phyloP scores from a whole-genome alignment of 495 filamentous ascomycete genomes.

The Aspergillus indologenus region DNA sequence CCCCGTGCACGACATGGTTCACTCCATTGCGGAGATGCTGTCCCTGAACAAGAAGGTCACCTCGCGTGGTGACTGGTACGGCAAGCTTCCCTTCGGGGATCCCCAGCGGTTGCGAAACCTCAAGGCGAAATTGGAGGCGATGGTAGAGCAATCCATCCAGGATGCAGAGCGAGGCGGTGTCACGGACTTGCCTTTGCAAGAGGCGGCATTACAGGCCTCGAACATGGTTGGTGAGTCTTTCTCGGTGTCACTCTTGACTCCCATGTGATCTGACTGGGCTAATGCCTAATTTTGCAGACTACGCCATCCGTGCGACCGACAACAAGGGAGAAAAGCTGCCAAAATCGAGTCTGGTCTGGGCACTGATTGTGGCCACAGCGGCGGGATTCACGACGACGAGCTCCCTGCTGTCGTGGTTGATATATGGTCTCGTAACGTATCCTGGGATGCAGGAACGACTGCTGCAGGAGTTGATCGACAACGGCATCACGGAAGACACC shows the following conservation, averaged over 20 bases:
- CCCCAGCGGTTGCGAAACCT: conserved; percentile 34
- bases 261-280: too few species aligned
- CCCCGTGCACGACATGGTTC: conserved; percentile 40
- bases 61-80: conserved; percentile 48
- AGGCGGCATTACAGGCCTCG: conserved; percentile 48
- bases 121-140: conserved; percentile 25
- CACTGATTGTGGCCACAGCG: conserved; percentile 36
- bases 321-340: conserved; percentile 52
- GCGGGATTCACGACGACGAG: conserved; percentile 56
- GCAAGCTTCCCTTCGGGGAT: conserved; percentile 49
- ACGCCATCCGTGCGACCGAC: conserved; percentile 46
- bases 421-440: conserved; percentile 49
- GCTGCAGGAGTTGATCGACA: conserved; percentile 52
- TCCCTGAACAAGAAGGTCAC: conserved; percentile 53
- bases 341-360: conserved; percentile 28
- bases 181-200: conserved; percentile 45
- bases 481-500: conserved; percentile 38
- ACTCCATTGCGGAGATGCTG: conserved; percentile 38
- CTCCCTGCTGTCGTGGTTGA: conserved; percentile 50
- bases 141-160: conserved; percentile 39
- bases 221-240: conserved; percentile 40
- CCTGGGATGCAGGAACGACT: conserved; percentile 49
- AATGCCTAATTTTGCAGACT: conserved; percentile 14
- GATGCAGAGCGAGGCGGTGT: conserved; percentile 27
- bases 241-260: background rate